Evolutionary conservation across 306 rosid genomes (phyloP).

Genomic region (Pyrus communis): DNA sequence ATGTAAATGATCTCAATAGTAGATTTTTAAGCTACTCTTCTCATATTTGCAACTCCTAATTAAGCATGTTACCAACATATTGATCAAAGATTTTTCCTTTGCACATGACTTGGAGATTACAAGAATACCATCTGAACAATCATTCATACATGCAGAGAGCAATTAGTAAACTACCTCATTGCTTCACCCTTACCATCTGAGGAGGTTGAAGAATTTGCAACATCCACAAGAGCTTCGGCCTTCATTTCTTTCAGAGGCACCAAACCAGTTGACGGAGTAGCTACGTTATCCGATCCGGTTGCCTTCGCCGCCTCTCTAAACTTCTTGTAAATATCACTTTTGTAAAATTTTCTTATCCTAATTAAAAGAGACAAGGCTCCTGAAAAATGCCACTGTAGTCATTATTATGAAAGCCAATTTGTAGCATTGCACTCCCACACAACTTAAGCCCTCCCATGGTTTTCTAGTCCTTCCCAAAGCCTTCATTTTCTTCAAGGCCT

Average conservation of each 20-base stretch:
- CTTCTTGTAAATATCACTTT: constrained; percentile 48
- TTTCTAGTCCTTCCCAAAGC: constrained; percentile 26
- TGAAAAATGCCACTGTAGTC: constrained; percentile 33
- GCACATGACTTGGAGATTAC: neutral
- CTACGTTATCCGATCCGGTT: constrained; percentile 3
- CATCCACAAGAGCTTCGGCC: neutral
- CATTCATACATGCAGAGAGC: neutral
- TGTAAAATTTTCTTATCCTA: constrained; percentile 46
- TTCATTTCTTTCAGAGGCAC: neutral
- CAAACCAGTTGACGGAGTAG: neutral
- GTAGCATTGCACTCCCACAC: constrained; percentile 43
- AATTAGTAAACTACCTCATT: neutral
- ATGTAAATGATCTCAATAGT: too few species aligned
- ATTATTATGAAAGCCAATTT: constrained; percentile 46
- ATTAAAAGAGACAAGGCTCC: constrained; percentile 32
- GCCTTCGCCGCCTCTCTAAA: constrained; percentile 24
- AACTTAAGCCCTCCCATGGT: constrained; percentile 37
- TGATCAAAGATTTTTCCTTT: neutral
- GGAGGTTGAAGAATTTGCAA: neutral
- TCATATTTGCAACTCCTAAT: too few species aligned
- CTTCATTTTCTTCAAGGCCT: constrained; percentile 43
- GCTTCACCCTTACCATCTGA: neutral
- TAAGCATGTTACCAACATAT: too few species aligned
- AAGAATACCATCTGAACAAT: neutral
- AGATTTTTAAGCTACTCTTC: too few species aligned